Base-by-base conservation (phyloP, 1,139 yeast genomes). In the Blastobotrys arbuscula region DNA sequence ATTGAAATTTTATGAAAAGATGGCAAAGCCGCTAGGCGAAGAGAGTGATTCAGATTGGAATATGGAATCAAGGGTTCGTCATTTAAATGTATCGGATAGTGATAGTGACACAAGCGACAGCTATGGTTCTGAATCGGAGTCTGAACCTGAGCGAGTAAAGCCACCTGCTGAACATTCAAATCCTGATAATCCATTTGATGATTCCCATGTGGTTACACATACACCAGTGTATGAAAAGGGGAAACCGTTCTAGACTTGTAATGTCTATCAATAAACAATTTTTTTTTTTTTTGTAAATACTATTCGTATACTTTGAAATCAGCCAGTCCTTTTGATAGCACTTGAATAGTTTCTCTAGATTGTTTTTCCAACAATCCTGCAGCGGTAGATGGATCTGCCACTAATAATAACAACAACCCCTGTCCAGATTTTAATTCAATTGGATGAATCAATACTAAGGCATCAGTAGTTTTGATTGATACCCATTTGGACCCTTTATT, bases 101-200 rank as follows among this genome's bases (percentile, higher is more conserved):
- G 37, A 19, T 13, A 19, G 18, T 30, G 34, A 35, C 16, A n/a
- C 26, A 5, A n/a, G 8, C 12, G 41, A 18, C 13, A 51, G 48
- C 18, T 51, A 50, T 18, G 55, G 50, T 37, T 51, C 50, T 19
- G 55, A 52, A 6, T 5, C 18, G 2, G 38, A 31, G 9, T 12
- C 15, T 15, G 30, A 16, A n/a, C 10, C 26, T 8, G 43, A 13
- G 12, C 24, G 20, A 16, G 23, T 10, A 19, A 49, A 19, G 34
- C 42, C 35, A 26, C 19, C 38, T 42, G 52, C 30, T 5, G 47
- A 42, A 18, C 16, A 21, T 8, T 40, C 44, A 21, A 45, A 50
- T 21, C 51, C 50, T 2, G 75, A 77, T 49, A 80, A 84, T 65
- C 94, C 94, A 1, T 84, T 84, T 68, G 88, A 84, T 10, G 92